These are phyloP conservation scores for Mortierella sp. DNA, from an alignment of 371 early-diverging fungal species.

Conservation along the genomic window DNA sequence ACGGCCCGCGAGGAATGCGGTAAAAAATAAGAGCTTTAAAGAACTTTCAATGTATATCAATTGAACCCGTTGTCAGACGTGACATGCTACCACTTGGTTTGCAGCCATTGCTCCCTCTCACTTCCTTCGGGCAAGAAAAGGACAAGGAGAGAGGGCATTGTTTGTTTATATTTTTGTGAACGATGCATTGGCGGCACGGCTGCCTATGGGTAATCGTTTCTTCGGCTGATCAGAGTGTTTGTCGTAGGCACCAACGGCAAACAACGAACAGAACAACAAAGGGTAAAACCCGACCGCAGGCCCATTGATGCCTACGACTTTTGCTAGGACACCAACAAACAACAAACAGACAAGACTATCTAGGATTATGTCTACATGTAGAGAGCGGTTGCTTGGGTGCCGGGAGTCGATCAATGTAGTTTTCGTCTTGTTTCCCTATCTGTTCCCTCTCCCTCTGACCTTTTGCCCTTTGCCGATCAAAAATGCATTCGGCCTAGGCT, in stretches of 20 bases:
- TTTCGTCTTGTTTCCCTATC: neutral
- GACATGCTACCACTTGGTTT: neutral
- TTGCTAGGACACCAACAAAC: neutral
- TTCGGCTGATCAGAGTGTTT: slow-evolving; percentile 8
- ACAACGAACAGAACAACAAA: neutral
- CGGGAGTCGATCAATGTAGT: neutral
- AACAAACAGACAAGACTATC: too few species aligned
- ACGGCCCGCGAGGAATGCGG: neutral
- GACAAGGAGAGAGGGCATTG: neutral
- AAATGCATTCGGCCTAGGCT: neutral
- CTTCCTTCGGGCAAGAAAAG: neutral
- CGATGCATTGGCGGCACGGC: neutral
- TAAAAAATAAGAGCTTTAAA: neutral
- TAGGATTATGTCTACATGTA: too few species aligned
- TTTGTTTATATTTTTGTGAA: neutral
- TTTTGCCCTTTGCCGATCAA: neutral
- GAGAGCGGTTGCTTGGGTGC: neutral
- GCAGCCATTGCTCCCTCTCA: neutral
- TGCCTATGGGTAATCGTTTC: neutral
- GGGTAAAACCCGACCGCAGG: neutral
- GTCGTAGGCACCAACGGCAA: neutral
- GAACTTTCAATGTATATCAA: too few species aligned
- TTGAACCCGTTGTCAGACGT: neutral
- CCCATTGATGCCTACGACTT: too few species aligned
- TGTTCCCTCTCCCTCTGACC: too few species aligned